A percentile compares a stretch with the other conserved stretches of the same genome.
phyloP scores from a whole-genome alignment of 2,329 filamentous ascomycete genomes.

The Colletotrichum chlorophyti region DNA sequence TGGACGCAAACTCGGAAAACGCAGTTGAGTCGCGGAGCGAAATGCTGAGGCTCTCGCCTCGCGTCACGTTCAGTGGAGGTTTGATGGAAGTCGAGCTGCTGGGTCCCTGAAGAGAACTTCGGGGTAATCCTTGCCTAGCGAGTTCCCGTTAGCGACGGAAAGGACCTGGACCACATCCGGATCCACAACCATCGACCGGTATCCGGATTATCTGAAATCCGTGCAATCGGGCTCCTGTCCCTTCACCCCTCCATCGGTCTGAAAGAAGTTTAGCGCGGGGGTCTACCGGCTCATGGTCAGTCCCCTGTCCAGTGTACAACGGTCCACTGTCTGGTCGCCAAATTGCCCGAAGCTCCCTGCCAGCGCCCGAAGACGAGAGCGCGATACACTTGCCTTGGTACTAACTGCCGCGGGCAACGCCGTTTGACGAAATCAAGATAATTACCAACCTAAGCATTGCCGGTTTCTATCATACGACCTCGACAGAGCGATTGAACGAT shows the following conservation, averaged over 20 bases:
- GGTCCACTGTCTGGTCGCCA: constrained; percentile 26
- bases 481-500: constrained; percentile 17
- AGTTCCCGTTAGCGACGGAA: constrained; percentile 10
- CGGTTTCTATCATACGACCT: no score
- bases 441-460: no score
- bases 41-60: constrained; percentile 23
- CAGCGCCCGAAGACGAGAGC: constrained; percentile 21
- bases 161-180: background rate
- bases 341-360: constrained; percentile 20
- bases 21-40: constrained; percentile 1
- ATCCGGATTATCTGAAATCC: constrained; percentile 14
- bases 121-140: constrained; percentile 26
- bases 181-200: background rate
- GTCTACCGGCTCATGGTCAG: constrained; percentile 1
- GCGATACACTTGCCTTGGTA: no score
- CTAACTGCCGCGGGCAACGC: no score
- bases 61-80: constrained; percentile 20
- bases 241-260: constrained; percentile 30
- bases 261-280: constrained; percentile 29
- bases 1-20: background rate
- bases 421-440: no score
- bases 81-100: constrained; percentile 10
- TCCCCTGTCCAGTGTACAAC: constrained; percentile 6
- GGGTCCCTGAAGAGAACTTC: background rate
- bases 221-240: no score